A percentile compares a stretch with the other conserved stretches of the same genome.
These are phyloP conservation scores for Solanum arcanum DNA, from an alignment of 257 asterid genomes.

Conservation along the genomic window DNA sequence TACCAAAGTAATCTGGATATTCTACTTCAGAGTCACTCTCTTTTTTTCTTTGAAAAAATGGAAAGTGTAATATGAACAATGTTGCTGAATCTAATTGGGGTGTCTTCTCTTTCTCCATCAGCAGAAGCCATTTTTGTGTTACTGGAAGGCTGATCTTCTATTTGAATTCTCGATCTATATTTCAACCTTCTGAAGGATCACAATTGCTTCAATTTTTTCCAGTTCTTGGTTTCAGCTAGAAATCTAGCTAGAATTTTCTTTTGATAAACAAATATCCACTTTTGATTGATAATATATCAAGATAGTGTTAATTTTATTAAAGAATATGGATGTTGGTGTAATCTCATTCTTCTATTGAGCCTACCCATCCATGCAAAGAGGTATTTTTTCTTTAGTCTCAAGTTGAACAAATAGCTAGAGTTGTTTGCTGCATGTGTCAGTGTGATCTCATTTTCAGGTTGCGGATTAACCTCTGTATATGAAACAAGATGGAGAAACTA, in stretches of 20 bases:
- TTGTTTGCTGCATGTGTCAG: neutral
- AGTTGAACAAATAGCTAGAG: neutral
- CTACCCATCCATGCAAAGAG: neutral
- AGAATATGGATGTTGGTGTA: neutral
- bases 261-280: neutral
- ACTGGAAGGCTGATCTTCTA: neutral
- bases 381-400: neutral
- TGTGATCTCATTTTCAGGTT: neutral
- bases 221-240: neutral
- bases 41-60: neutral
- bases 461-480: neutral
- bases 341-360: neutral
- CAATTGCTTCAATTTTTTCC: neutral
- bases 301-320: neutral
- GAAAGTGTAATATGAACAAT: neutral
- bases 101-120: neutral
- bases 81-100: neutral
- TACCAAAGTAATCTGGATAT: neutral
- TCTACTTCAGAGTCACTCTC: neutral
- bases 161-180: neutral
- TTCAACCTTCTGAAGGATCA: neutral
- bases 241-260: neutral
- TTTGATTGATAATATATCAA: neutral
- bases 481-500: neutral
- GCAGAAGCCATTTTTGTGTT: neutral